Evolutionary conservation across 2,329 filamentous ascomycete genomes (phyloP), one percentile per base, ranked within the genome.

Genomic region (Mycosphaerella arachidis): DNA sequence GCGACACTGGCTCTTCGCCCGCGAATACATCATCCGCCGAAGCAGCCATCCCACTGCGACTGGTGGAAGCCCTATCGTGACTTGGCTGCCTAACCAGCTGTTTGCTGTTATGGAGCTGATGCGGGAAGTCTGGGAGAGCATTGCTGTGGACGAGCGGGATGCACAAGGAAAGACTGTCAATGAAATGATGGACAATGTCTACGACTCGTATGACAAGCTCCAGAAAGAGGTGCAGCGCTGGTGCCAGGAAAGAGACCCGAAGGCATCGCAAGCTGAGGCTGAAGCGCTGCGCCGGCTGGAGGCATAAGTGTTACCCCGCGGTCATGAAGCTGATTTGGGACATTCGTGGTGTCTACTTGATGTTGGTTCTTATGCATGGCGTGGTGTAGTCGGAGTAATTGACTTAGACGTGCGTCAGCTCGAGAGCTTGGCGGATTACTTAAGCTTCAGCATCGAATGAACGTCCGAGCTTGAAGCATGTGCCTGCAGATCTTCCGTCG

Each of bases 1-100:
- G 88, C 80, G 90, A 6, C 90, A 93, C 75, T 93, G 90, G 90
- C 90, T 88, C 73, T 93, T 93, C 71, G 90, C 89, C 1, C 82
- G 89, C 60, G 89, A 92, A 79, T 93, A 93, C 72, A 92, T 93
- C 68, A 81, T 93, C 63, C 91, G 91, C 79, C 84, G 85, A 70
- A 92, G 87, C 0, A 79, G 78, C 18, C 89, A 93, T 71, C 89
- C 90, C 0, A 91, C 87, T 1, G 90, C 90, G 0, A 93, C 90
- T 0, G 90, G 90, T 1, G 90, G 90, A 18, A 90, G 86, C 66
- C 90, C 90, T 3, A 92, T 93, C 62, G 88, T 92, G 16, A 92
- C 89, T 2, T 93, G 90, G 90, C 76, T 93, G 62, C 90, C 90
- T 2, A 93, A 92, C 74, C 90, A 93, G 78, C 80, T 93, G 52